Evolutionary conservation across 1,284 basidiomycete species (phyloP), one percentile per base, ranked within the genome.

Genomic region (Serendipita sp.): DNA sequence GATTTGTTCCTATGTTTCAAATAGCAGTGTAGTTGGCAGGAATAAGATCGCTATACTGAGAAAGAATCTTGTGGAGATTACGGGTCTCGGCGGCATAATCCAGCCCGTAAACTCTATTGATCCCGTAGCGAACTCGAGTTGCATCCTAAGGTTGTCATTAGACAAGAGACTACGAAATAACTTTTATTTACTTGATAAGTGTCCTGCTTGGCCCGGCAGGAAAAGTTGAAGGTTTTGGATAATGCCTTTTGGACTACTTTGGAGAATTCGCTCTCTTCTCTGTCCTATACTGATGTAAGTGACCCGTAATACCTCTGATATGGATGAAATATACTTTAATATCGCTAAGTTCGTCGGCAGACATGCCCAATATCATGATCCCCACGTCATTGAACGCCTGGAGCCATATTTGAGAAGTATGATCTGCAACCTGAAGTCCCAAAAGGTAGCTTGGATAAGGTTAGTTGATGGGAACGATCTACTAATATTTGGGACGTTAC

Each of bases 321-420:
- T 38, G 2, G 2, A 38, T 38, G 42, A 41, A 29, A 73, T 74
- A 60, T 63, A 85, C 90, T 77, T 81, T 88, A 65, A 93, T 76
- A 41, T 79, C 78, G 65, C 88, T 75, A 35, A 98, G 74, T 49
- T 95, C 86, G 70, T 93, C 84, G 13, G 93, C 96, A 17, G 82
- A 75, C 76, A 85, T 85, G 38, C 84, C 88, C 67, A 99, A 84
- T 12, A 97, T 74, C 22, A 78, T 76, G 64, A 84, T 73, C 2
- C 93, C 95, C 34, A 89, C 83, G 13, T 99, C 96, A 72, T 99
- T 97, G 79, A 99, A 99, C 1, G 91, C 93, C 64, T 90, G 90
- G 49, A 99, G 76, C 95, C 95, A 99, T 30, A 87, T 81, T 71
- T 93, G 89, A 22, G 85, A 87, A 13, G 91, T 88, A 74, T 87